phyloP scores from a whole-genome alignment of 192 early-diverging fungal genomes.

The Kappamyces sp. region DNA sequence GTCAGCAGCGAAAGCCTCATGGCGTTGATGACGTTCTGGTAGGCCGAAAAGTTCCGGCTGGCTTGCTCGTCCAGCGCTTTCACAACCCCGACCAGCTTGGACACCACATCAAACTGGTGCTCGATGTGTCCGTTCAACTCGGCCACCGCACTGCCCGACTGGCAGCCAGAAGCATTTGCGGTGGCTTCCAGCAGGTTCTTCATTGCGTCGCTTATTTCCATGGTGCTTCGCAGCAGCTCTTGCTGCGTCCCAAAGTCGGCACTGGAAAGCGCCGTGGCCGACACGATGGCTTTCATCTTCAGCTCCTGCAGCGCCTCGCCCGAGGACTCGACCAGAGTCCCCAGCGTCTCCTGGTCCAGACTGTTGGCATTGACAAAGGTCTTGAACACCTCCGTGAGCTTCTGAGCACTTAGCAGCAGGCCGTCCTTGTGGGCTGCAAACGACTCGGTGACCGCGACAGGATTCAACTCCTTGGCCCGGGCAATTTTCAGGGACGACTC shows the following conservation, averaged over 20 bases:
- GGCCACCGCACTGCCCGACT: conserved; percentile 17
- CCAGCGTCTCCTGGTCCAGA: conserved; percentile 41
- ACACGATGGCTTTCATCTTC: conserved; percentile 23
- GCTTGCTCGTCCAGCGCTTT: conserved; percentile 10
- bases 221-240: conserved; percentile 37
- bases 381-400: conserved; percentile 42
- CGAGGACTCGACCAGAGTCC: conserved; percentile 20
- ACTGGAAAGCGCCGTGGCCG: conserved; percentile 42
- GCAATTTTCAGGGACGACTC: conserved; percentile 52
- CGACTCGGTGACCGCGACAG: conserved; percentile 34
- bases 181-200: conserved; percentile 32
- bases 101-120: conserved; percentile 27
- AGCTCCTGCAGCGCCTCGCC: conserved; percentile 25
- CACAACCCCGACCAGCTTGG: conserved; percentile 34
- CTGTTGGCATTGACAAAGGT: conserved; percentile 28
- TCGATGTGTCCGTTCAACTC: conserved; percentile 32
- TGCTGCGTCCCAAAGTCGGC: conserved; percentile 53
- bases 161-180: conserved; percentile 27
- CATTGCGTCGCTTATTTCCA: conserved; percentile 34
- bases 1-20: no score
- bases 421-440: conserved; percentile 45
- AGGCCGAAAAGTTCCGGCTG: not conserved
- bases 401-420: conserved; percentile 36
- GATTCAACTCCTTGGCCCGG: conserved; percentile 47
- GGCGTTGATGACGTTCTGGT: conserved; percentile 5